These are phyloP conservation scores for Sclerotinia spermophila DNA, from an alignment of 2,329 filamentous ascomycete species.

Conservation along the genomic window DNA sequence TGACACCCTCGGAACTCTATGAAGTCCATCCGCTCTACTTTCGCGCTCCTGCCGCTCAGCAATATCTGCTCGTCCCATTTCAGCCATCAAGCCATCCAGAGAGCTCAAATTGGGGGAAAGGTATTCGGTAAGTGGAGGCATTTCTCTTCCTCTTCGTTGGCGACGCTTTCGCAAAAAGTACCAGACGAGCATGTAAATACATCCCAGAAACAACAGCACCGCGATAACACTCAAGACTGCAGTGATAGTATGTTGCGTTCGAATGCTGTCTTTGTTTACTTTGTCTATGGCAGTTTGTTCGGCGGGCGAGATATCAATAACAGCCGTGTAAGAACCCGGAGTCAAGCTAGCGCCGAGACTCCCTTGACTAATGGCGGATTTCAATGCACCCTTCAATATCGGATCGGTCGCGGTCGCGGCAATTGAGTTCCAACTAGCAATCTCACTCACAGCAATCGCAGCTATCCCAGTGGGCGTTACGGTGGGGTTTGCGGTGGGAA, in stretches of 20 bases:
- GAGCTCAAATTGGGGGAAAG: background rate
- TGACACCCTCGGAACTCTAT: background rate
- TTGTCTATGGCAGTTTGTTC: background rate
- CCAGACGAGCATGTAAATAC: background rate
- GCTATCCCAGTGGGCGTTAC: background rate
- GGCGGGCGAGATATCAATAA: background rate
- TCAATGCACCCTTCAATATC: background rate
- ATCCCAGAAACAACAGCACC: background rate
- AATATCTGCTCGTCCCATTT: background rate
- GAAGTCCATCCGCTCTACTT: background rate
- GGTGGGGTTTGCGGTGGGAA: background rate
- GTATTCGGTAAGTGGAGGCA: background rate
- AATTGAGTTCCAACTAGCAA: background rate
- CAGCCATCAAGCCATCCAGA: background rate
- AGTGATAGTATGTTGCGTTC: fast-evolving
- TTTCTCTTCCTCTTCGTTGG: background rate
- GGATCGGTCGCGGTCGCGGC: background rate
- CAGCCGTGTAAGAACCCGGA: background rate
- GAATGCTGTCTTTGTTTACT: too few relatives aligned
- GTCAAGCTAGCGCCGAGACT: background rate
- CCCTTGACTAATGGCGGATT: background rate
- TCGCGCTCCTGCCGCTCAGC: background rate
- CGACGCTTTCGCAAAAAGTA: background rate
- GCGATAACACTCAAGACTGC: background rate
- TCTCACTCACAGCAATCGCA: background rate